Evolutionary conservation across 2,329 filamentous ascomycete species (phyloP).

Genomic region (Immersiporthe knoxdaviesiana): DNA sequence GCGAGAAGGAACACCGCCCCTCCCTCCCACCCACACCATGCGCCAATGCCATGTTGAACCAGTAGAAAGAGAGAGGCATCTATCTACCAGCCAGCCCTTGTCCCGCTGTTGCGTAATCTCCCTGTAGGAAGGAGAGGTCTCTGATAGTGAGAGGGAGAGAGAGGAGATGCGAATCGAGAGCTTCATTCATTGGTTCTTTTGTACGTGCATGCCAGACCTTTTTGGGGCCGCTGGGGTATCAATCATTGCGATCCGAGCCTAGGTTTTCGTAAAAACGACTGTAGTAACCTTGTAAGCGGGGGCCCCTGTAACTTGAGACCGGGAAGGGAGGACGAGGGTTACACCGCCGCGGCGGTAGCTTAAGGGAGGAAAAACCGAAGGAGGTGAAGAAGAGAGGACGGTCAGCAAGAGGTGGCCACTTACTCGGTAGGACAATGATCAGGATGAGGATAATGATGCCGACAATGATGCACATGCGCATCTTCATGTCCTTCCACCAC

Average conservation of each 20-base stretch:
- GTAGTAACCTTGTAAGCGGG: background rate
- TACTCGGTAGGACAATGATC: constrained; percentile 95
- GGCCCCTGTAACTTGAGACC: background rate
- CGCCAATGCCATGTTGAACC: constrained; percentile 19
- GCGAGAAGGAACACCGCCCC: constrained; percentile 16
- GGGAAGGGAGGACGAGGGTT: background rate
- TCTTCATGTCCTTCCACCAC: constrained; percentile 99
- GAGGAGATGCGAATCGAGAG: constrained; percentile 16
- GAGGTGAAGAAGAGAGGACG: background rate
- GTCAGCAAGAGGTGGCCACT: constrained; percentile 39
- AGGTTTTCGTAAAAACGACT: constrained; percentile 31
- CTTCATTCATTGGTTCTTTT: constrained; percentile 19
- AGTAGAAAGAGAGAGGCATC: constrained; percentile 1
- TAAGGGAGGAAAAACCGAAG: too few species aligned
- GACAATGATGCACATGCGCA: constrained; percentile 93
- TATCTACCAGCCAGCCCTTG: constrained; percentile 14
- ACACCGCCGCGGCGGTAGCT: background rate
- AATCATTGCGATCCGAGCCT: constrained; percentile 5
- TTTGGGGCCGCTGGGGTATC: constrained; percentile 14
- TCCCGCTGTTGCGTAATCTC: constrained; percentile 3
- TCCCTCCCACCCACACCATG: constrained; percentile 13
- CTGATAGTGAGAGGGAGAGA: too few species aligned
- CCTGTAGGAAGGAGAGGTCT: too few species aligned
- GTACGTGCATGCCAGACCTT: constrained; percentile 22
- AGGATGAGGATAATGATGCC: constrained; percentile 90